Conservation (phyloP, 306 rosid genomes). For the Prinsepia uniflora region DNA sequence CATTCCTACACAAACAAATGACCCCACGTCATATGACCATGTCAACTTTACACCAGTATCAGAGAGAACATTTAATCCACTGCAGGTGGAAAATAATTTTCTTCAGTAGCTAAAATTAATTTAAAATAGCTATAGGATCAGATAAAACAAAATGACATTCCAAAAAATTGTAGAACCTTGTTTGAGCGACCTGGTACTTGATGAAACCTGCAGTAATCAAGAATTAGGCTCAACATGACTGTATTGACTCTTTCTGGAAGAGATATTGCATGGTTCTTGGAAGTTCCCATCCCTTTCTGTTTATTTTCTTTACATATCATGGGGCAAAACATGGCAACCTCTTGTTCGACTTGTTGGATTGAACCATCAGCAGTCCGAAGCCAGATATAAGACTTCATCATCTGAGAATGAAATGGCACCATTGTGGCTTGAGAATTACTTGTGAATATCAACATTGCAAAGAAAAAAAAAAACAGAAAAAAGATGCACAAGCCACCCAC, state of each 20-base stretch:
- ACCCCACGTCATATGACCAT: neutral
- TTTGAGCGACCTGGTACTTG: constrained; percentile 78
- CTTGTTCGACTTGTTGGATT: constrained; percentile 84
- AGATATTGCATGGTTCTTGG: constrained; percentile 74
- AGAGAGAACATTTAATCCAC: neutral
- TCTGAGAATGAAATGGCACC: constrained; percentile 10
- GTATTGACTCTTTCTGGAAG: constrained; percentile 80
- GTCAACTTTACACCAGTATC: neutral
- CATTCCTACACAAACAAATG: constrained; percentile 46
- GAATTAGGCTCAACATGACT: constrained; percentile 68
- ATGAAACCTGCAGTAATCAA: constrained; percentile 80
- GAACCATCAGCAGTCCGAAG: constrained; percentile 84
- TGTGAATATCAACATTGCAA: neutral
- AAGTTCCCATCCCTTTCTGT: constrained; percentile 72
- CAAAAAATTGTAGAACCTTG: constrained; percentile 44
- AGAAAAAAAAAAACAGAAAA: neutral
- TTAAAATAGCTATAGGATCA: neutral
- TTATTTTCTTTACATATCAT: constrained; percentile 72
- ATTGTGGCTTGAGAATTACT: neutral
- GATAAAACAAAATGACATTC: neutral
- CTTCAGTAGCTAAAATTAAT: neutral
- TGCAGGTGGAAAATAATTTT: neutral
- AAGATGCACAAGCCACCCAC: neutral
- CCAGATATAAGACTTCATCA: constrained; percentile 88
- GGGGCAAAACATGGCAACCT: constrained; percentile 92